Base-by-base conservation (phyloP, 331 rosid species). In the Telfairia occidentalis region DNA sequence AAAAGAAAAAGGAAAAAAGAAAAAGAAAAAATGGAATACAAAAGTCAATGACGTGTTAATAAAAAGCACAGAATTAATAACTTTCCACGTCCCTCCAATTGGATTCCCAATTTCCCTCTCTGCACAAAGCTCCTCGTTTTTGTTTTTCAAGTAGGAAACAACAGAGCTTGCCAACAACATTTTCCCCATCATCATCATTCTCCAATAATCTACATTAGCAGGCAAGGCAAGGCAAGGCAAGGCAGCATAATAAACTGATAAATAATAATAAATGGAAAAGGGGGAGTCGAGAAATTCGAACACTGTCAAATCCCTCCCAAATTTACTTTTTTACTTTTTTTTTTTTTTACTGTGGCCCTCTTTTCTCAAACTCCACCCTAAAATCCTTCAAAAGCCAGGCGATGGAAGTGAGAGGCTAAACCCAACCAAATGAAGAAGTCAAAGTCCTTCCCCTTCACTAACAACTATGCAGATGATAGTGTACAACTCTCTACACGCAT, bases 391-490 rank as follows among this genome's bases (percentile, higher is more conserved):
- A 48, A 71, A 71, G 60, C 75, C 43, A 71, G 75, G 75, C 42
- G 75, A 71, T 71, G 59, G 75, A 71, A 71, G 59, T 46, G 59
- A 71, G 43, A 46, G 75, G 75, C 58, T 70, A 46, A 71, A 12
- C 16, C 48, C 58, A 48, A 71, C 45, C 75, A 71, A 71, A 29
- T 71, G 58, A 48, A 71, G 57, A 71, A n/a, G 8, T 29, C 12
- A 71, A 32, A 71, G 40, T 43, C 34, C 73, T 45, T 70, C 37
- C 37, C 58, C 55, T 15, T 69, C 57, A 70, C 58, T 70, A 71
- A 30, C 75, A 48, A 71, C 60, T 71, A 29, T 71, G 75, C 59
- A 71, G 75, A 71, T n/a, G 75, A 71, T 71, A 71, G 75, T 48
- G 58, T 71, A 71, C 75, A 71, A 71, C 11, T 18, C 71, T 12